Evolutionary conservation across 2,329 filamentous ascomycete species (phyloP).

Genomic region (Acephala macrosclerotiorum): DNA sequence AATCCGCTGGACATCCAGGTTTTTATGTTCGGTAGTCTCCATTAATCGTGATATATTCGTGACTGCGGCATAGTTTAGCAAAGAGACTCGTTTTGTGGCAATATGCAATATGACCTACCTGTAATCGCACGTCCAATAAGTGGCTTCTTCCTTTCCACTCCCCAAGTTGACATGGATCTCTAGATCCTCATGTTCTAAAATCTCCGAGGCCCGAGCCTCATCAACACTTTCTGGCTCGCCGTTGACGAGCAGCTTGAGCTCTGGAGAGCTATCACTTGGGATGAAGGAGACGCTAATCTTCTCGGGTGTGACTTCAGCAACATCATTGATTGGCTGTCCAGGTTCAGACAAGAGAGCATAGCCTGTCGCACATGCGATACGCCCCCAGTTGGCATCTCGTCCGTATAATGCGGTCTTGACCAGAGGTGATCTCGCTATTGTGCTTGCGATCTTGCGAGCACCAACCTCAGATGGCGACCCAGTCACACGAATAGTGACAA

Average conservation of each 20-base stretch:
- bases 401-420: conserved; percentile 98
- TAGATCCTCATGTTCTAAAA: conserved; percentile 78
- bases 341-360: conserved; percentile 73
- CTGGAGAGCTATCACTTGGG: conserved; percentile 76
- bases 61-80: conserved; percentile 48
- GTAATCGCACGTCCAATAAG: conserved; percentile 88
- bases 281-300: conserved; percentile 82
- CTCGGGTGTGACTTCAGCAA: conserved; percentile 70
- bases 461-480: conserved; percentile 74
- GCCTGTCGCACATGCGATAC: conserved; percentile 92
- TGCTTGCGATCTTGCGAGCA: conserved; percentile 81
- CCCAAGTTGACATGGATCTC: conserved; percentile 80
- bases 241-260: conserved; percentile 78
- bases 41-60: conserved; percentile 73
- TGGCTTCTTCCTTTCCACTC: conserved; percentile 71
- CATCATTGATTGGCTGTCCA: conserved; percentile 62
- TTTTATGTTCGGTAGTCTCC: conserved; percentile 70
- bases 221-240: conserved; percentile 84
- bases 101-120: conserved; percentile 62
- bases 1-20: not conserved
- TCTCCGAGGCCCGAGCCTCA: conserved; percentile 78
- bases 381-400: conserved; percentile 98
- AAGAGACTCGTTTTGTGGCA: not conserved
- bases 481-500: conserved; percentile 88
- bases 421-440: conserved; percentile 89